Conservation (phyloP, 192 early-diverging fungal species). For the Entomortierella lignicola region DNA sequence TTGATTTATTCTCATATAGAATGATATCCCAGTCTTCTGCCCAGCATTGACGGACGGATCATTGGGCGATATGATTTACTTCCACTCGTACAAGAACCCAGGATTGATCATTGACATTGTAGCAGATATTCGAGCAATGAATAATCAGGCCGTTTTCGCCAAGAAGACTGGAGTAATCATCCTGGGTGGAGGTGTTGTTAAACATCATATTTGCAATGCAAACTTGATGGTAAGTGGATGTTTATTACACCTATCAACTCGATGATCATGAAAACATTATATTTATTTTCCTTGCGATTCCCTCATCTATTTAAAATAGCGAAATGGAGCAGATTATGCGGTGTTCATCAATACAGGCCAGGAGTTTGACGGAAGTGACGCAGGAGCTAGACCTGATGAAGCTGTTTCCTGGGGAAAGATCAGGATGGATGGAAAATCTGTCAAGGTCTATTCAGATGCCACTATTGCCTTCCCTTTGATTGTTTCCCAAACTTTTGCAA, state of each 20-base stretch:
- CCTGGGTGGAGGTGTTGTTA: slow-evolving; percentile 95
- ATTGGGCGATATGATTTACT: slow-evolving; percentile 99
- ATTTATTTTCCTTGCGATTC: background rate
- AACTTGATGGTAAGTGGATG: slow-evolving; percentile 84
- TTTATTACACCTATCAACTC: background rate
- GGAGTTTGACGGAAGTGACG: slow-evolving; percentile 98
- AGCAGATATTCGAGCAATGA: slow-evolving; percentile 90
- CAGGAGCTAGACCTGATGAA: slow-evolving; percentile 97
- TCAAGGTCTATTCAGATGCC: slow-evolving; percentile 96
- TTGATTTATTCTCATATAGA: slow-evolving; percentile 55
- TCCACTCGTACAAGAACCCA: slow-evolving; percentile 96
- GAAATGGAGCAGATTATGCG: slow-evolving; percentile 97
- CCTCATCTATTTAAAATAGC: slow-evolving; percentile 45
- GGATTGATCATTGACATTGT: slow-evolving; percentile 95
- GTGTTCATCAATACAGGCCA: slow-evolving; percentile 98
- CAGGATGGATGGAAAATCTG: slow-evolving; percentile 77
- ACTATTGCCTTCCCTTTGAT: slow-evolving; percentile 93
- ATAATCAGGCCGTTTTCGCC: slow-evolving; percentile 94
- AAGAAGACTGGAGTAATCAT: slow-evolving; percentile 98
- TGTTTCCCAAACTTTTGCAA: slow-evolving; percentile 96
- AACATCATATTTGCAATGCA: slow-evolving; percentile 99
- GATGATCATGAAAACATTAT: background rate
- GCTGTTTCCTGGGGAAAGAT: slow-evolving; percentile 99
- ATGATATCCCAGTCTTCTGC: slow-evolving; percentile 97
- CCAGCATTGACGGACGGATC: slow-evolving; percentile 98